A percentile compares a stretch with the other conserved stretches of the same genome.
phyloP scores from a whole-genome alignment of 192 early-diverging fungal species.

The Mortierella alpina region DNA sequence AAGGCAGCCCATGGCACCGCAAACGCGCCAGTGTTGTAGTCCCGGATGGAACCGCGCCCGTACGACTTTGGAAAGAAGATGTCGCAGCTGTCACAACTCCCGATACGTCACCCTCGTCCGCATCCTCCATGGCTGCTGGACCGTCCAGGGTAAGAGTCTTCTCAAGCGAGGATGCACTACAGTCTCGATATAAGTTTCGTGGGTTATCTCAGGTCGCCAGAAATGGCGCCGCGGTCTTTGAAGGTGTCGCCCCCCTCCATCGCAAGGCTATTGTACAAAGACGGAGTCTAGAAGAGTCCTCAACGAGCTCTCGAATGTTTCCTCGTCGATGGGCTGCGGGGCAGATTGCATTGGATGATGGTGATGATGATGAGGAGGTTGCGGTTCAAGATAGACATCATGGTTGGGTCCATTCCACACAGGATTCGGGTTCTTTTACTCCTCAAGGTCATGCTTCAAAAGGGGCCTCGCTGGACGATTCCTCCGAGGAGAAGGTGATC shows the following conservation, averaged over 20 bases:
- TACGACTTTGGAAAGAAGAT: constrained; percentile 22
- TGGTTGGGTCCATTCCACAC: background rate
- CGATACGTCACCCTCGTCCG: no score
- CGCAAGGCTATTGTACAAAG: background rate
- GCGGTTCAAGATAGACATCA: background rate
- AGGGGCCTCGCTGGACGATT: background rate
- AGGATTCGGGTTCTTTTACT: no score
- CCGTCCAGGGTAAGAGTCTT: no score
- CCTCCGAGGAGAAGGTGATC: background rate
- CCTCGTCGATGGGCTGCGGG: constrained; percentile 13
- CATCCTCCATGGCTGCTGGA: background rate
- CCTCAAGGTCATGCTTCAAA: background rate
- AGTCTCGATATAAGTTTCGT: background rate
- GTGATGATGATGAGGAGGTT: background rate
- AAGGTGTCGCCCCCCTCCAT: constrained; percentile 8
- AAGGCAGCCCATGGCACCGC: background rate
- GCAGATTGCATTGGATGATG: constrained; percentile 1
- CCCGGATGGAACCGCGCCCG: constrained; percentile 4
- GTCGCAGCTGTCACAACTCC: no score
- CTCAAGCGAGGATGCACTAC: no score
- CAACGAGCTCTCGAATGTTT: background rate
- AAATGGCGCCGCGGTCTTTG: constrained; percentile 48
- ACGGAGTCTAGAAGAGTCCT: no score
- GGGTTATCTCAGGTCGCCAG: background rate
- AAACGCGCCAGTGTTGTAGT: constrained; percentile 14